Percentiles rank a stretch among this genome's conserved stretches.
Evolutionary conservation across 768 basidiomycete genomes (phyloP).

Genomic region (Calocera viscosa): DNA sequence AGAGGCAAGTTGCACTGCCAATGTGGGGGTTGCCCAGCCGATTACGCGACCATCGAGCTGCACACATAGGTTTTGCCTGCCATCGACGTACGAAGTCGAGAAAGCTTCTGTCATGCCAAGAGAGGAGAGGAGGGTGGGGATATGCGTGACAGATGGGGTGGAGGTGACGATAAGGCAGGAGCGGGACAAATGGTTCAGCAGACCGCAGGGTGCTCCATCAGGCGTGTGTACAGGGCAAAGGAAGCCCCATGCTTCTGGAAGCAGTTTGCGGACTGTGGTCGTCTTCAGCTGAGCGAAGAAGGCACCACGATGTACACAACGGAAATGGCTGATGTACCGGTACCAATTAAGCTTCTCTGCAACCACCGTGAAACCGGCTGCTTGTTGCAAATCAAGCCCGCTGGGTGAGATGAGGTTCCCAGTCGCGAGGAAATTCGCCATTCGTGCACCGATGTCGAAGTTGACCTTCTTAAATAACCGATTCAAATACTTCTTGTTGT

Average conservation of each 20-base stretch:
- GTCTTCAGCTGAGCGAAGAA: slow-evolving; percentile 99
- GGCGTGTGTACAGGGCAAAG: slow-evolving; percentile 98
- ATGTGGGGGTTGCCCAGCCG: slow-evolving; percentile 71
- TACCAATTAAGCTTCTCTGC: slow-evolving; percentile 99
- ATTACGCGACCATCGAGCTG: slow-evolving; percentile 94
- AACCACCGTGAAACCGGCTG: slow-evolving; percentile 96
- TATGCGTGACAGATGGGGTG: slow-evolving; percentile 58
- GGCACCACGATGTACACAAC: slow-evolving; percentile 96
- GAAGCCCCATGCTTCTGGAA: slow-evolving; percentile 99
- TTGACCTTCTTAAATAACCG: slow-evolving; percentile 66
- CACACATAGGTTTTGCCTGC: slow-evolving; percentile 67
- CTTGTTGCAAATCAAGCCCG: slow-evolving; percentile 92
- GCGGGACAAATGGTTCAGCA: slow-evolving; percentile 90
- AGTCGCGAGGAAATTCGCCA: slow-evolving; percentile 92
- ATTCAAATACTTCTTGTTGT: slow-evolving; percentile 70
- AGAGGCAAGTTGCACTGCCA: slow-evolving; percentile 69
- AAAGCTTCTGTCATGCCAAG: slow-evolving; percentile 94
- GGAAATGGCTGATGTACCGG: slow-evolving; percentile 95
- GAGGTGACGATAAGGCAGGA: slow-evolving; percentile 82
- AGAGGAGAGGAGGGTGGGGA: slow-evolving; percentile 66
- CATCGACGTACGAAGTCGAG: slow-evolving; percentile 57
- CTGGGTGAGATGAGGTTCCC: slow-evolving; percentile 91
- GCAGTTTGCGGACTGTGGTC: slow-evolving; percentile 86
- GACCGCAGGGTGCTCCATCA: slow-evolving; percentile 93
- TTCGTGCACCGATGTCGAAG: slow-evolving; percentile 80